Percentiles rank a stretch among this genome's conserved stretches.
These are phyloP conservation scores for Nannizziopsis barbatae DNA, from an alignment of 2,329 filamentous ascomycete genomes.

Conservation along the genomic window DNA sequence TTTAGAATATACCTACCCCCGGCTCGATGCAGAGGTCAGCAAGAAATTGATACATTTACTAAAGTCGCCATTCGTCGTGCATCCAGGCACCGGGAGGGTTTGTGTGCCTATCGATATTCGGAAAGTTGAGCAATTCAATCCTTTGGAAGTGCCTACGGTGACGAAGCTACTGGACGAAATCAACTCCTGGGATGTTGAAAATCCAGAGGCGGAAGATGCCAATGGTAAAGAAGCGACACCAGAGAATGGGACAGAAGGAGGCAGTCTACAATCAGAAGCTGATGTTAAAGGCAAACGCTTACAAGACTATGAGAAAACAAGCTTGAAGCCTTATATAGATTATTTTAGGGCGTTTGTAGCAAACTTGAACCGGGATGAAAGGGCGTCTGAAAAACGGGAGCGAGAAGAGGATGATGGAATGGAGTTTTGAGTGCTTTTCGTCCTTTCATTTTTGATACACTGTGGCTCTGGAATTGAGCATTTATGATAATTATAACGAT, in stretches of 20 bases:
- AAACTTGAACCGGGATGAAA: constrained; percentile 64
- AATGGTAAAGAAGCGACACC: constrained; percentile 28
- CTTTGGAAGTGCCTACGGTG: constrained; percentile 78
- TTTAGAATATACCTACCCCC: constrained; percentile 93
- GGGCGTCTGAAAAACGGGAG: constrained; percentile 40
- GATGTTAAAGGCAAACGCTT: constrained; percentile 38
- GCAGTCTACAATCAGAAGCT: constrained; percentile 19
- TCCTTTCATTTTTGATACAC: neutral
- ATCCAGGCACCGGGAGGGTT: constrained; percentile 84
- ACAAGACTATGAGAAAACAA: constrained; percentile 94
- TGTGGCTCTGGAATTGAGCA: too few species aligned
- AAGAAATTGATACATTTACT: constrained; percentile 98
- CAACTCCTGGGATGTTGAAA: constrained; percentile 56
- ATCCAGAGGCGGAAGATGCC: constrained; percentile 31
- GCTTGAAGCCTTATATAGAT: constrained; percentile 83
- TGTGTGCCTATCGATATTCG: constrained; percentile 85
- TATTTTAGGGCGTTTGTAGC: constrained; percentile 75
- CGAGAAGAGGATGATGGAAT: constrained; percentile 47
- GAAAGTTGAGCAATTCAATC: constrained; percentile 71
- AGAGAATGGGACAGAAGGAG: constrained; percentile 24
- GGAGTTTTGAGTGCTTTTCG: constrained; percentile 46
- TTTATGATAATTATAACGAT: too few species aligned
- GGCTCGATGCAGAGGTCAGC: constrained; percentile 90
- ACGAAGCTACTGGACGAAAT: constrained; percentile 73
- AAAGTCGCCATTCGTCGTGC: constrained; percentile 92